Evolutionary conservation across 2,329 filamentous ascomycete species (phyloP).

Genomic region (Exophiala lecanii-corni): DNA sequence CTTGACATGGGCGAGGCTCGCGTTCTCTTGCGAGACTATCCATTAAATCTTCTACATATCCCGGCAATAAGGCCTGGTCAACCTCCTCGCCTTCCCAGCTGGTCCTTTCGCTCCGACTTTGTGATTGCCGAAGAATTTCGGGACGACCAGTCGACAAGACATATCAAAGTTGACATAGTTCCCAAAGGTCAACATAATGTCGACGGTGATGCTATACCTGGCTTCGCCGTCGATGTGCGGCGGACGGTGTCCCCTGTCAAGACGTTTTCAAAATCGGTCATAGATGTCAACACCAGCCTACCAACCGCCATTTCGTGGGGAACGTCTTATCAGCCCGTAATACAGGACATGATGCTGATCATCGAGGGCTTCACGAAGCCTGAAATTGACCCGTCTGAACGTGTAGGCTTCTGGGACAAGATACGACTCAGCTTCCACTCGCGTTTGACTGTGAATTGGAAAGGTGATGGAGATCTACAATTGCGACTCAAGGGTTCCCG

Average conservation of each 20-base stretch:
- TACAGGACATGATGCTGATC: constrained; percentile 99
- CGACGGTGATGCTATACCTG: constrained; percentile 54
- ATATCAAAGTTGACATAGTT: constrained; percentile 77
- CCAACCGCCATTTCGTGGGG: constrained; percentile 96
- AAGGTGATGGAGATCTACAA: constrained; percentile 91
- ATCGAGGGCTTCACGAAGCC: constrained; percentile 97
- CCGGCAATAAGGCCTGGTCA: constrained; percentile 76
- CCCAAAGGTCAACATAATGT: constrained; percentile 57
- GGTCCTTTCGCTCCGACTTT: constrained; percentile 84
- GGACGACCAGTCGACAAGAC: constrained; percentile 71
- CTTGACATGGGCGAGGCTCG: constrained; percentile 87
- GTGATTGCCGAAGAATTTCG: constrained; percentile 93
- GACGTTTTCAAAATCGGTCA: constrained; percentile 85
- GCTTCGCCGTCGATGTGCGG: constrained; percentile 79
- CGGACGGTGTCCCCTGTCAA: constrained; percentile 93
- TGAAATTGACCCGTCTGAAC: constrained; percentile 85
- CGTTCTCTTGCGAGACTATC: constrained; percentile 86
- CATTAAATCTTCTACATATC: constrained; percentile 84
- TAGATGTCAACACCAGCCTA: constrained; percentile 89
- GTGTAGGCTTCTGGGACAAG: constrained; percentile 98
- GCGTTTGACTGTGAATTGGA: constrained; percentile 82
- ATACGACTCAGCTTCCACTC: constrained; percentile 93
- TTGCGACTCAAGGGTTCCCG: constrained; percentile 83
- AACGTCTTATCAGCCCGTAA: constrained; percentile 92
- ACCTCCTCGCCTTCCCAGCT: constrained; percentile 71